Evolutionary conservation across 2,329 filamentous ascomycete species (phyloP), one percentile per base, ranked within the genome.

Genomic region (Fonsecaea erecta): DNA sequence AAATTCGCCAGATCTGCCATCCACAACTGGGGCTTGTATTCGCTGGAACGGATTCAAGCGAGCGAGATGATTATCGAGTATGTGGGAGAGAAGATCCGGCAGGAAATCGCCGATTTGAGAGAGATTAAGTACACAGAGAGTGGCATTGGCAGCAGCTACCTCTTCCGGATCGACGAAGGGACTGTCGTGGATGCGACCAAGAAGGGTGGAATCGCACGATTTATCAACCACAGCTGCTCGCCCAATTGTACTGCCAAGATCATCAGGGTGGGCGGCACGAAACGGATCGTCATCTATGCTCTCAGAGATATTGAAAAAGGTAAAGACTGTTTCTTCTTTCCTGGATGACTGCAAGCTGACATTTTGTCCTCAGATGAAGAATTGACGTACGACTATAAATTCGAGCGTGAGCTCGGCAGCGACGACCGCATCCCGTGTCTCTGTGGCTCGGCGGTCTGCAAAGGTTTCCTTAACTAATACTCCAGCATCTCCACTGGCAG

Each of bases 1-100:
- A 95, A 96, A 76, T 99, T 99, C 79, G 95, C 94, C 63, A 88
- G 95, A 52, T 99, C 95, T 59, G 95, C 95, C 52, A 99, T 99
- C 73, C 95, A 99, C 80, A 98, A 97, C 74, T 99, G 95, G 95
- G 95, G 95, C 30, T 81, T 99, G 30, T 99, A 99, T 75, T 93
- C 95, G 2, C 94, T 97, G 84, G 95, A 99, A 79, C 95, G 96
- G 75, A 99, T 99, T 69, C 87, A 90, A 66, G 93, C 94, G 76
- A 96, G 97, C 77, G 95, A 99, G 79, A 97, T 99, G 93, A 99
- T 99, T 76, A 99, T 99, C 75, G 95, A 99, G 80, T 99, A 99
- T 76, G 95, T 99, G 11, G 95, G 95, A 66, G 95, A 99, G 80
- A 95, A 97, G 77, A 93, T 99, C 40, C 88, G 95, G 63, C 95